A percentile compares a stretch with the other conserved stretches of the same genome.
These are phyloP conservation scores for Pyrus pyrifolia DNA, from an alignment of 306 rosid genomes.

Conservation along the genomic window DNA sequence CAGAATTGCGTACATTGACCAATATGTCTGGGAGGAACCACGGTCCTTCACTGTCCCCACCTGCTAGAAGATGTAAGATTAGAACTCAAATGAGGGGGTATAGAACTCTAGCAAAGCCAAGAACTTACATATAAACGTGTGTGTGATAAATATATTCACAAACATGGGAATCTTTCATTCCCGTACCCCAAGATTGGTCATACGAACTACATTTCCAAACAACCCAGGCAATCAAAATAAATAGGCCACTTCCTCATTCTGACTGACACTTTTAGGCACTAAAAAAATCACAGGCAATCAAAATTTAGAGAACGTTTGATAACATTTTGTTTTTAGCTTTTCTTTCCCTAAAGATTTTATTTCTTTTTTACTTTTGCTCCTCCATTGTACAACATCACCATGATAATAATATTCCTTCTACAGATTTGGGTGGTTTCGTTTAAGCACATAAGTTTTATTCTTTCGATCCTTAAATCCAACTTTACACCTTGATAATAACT, in stretches of 20 bases:
- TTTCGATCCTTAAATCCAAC: no score
- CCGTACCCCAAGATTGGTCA: neutral
- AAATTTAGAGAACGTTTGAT: no score
- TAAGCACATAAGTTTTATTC: no score
- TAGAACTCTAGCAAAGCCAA: neutral
- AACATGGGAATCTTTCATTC: neutral
- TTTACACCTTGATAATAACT: no score
- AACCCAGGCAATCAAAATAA: neutral
- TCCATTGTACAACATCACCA: no score
- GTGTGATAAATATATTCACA: neutral
- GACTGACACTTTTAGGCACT: neutral
- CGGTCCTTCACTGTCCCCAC: conserved; percentile 87
- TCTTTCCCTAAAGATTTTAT: neutral
- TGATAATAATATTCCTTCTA: no score
- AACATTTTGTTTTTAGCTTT: no score
- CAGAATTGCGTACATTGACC: conserved; percentile 73
- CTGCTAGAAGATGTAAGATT: conserved; percentile 32
- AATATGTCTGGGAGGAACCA: conserved; percentile 81
- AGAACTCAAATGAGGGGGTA: neutral
- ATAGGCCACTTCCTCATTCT: neutral
- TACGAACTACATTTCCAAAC: neutral
- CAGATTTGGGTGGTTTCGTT: neutral
- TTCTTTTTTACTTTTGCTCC: no score
- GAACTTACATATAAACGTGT: neutral
- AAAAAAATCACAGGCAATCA: neutral